Base-by-base conservation (phyloP, 2,329 filamentous ascomycete species). In the Didymellaceae sp. region DNA sequence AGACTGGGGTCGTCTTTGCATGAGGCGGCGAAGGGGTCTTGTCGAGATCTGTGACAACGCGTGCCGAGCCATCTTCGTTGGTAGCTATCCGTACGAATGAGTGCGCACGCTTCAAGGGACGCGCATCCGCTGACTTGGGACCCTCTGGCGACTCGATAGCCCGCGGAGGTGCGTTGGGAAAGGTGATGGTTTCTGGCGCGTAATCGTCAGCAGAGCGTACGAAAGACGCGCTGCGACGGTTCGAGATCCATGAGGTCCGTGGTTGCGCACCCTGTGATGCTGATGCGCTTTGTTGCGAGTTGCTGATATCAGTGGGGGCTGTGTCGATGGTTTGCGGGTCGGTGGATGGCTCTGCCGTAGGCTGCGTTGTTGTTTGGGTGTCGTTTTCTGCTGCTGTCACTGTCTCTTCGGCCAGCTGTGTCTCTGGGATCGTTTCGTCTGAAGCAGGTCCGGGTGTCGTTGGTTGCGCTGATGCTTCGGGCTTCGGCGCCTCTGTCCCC, bases 61-160 rank as follows among this genome's bases (percentile, higher is more conserved):
- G 88, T n/a, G 93, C 93, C 67, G 92, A 93, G 59, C 93, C 93
- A 66, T 97, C 91, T 24, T 92, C 82, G 14, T 90, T 94, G 66
- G 94, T 85, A 1, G 90, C 91, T 21, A 97, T 80, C 39, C 91
- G 86, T 49, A 96, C 82, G 21, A 83, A 81, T 39, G 82, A 82
- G 31, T 74, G 68, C 6, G 65, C 58, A 49, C 72, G 71, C 54
- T 72, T 73, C 24, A 75, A 48, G 2, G 71, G 49, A 26, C 57
- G 78, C 63, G 44, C 75, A 78, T 66, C 82, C 17, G 16, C 42
- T 79, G 66, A 81, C n/a, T 52, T 53, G 9, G 35, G n/a, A 7
- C 18, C 21, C 21, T 60, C 45, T 75, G 61, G 86, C 75, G 51
- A 82, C 82, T 57, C 57, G 13, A 49, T 33, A 22, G 59, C 56